These are phyloP conservation scores for Fusarium dlaminii DNA, from an alignment of 2,329 filamentous ascomycete species.

Conservation along the genomic window DNA sequence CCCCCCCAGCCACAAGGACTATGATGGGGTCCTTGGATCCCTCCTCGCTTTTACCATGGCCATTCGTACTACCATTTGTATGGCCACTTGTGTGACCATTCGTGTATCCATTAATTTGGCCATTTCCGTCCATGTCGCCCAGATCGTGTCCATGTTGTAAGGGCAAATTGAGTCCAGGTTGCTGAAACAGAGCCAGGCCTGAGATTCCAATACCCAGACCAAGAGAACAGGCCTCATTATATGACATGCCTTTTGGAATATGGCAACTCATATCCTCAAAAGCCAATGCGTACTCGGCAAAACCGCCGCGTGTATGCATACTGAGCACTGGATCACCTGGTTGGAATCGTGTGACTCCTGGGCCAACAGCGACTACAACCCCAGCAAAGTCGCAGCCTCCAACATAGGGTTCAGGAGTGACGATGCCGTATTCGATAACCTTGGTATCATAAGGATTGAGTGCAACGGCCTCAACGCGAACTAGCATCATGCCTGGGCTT, in stretches of 20 bases:
- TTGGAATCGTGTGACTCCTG: background rate
- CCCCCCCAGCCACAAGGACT: background rate
- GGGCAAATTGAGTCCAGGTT: background rate
- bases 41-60: background rate
- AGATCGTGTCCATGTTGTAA: background rate
- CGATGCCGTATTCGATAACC: background rate
- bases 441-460: background rate
- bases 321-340: background rate
- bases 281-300: background rate
- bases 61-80: background rate
- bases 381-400: background rate
- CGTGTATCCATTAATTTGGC: background rate
- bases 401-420: background rate
- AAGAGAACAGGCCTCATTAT: background rate
- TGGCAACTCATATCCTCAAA: background rate
- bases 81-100: background rate
- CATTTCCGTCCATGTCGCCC: background rate
- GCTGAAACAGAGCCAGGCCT: background rate
- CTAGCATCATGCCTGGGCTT: background rate
- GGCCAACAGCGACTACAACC: background rate
- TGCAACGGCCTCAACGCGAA: background rate
- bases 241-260: background rate
- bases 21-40: background rate
- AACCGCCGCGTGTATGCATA: background rate
- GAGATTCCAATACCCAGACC: background rate